Base-by-base conservation (phyloP, 164 flowering plant genomes). In the Houttuynia cordata region DNA sequence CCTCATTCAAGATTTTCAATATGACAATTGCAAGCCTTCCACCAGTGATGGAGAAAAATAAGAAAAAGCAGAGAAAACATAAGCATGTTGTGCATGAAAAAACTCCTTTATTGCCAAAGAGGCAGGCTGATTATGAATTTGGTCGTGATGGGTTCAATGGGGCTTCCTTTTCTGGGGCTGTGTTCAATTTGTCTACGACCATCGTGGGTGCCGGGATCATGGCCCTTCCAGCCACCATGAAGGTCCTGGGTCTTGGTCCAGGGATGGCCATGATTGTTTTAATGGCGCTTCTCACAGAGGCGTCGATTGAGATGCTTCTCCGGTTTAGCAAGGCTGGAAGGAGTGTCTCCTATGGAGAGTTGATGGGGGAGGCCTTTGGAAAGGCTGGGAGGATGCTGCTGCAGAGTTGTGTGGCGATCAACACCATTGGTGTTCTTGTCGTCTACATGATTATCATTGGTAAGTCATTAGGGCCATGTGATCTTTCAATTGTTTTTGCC, bases 141-240 rank as follows among this genome's bases (percentile, higher is more conserved):
- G 82, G 76, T 17, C 78, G 73, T 70, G 86, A 83, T 71, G 98
- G 88, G 59, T 85, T 92, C 25, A 73, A 83, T 72, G 98, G 98
- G 59, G 96, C 90, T 72, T 89, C 97, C 7, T 89, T 83, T 66
- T 58, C 84, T 47, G 98, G 96, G 24, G 94, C 86, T 1, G 95
- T 91, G 42, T 85, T 91, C 67, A 91, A 91, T 62, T 67, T 91
- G 21, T 82, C 98, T 5, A 88, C 98, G 1, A 87, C 98, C 0
- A 73, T 92, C 60, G 80, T 92, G 57, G 98, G 98, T 51, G 96
- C 98, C 45, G 98, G 98, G 37, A 89, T 92, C 72, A 92, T 92
- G 98, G 87, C 95, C 20, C 76, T 92, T 70, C 98, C 96, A 25
- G 98, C 98, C 0, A 84, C 95, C 25, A 85, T 92, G 91, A 89